Base-by-base conservation (phyloP, 108 stramenopile genomes). In the Stephanodiscus triporus region DNA sequence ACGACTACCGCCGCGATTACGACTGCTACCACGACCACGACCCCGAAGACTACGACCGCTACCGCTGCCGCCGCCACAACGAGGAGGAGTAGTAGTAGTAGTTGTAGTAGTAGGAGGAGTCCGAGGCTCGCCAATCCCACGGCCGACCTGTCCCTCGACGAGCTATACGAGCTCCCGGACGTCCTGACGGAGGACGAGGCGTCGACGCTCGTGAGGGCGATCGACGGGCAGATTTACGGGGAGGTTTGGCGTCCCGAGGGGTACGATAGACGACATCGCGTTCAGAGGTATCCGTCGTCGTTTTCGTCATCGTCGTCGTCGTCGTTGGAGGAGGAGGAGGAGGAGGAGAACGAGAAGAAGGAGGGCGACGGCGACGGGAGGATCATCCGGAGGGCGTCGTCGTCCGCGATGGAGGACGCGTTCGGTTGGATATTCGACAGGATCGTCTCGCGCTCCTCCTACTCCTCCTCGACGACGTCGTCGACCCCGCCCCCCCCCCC, bases 181-280 rank as follows among this genome's bases (percentile, higher is more conserved):
- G 51, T 78, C 30, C 8, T 78, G 1, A 51, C 77, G 6, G 8
- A 42, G 9, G 63, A 78, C 29, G 77, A 78, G 32, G 70, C 77
- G 7, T n/a, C 49, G 9, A 20, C 29, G 27, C 57, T 78, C 24
- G 65, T 61, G 23, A 49, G 67, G 42, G 70, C 70, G n/a, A 45
- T 72, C n/a, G 77, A 78, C 53, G 66, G 47, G 6, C 68, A 69
- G 24, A 17, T 58, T 11, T 54, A 57, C 32, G 59, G 77, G 2
- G 69, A 37, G 11, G 71, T 63, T 11, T 81, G 80, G 80, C 14
- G 32, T 40, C 84, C 79, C 69, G 88, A 90, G 66, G 91, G 91
- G 6, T 92, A 87, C 80, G 89, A 87, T 66, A 73, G 84, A 73
- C 75, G 87, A 49, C 73, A 85, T 56, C 70, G 75, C 42, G 87